Conservation (phyloP, 2,329 filamentous ascomycete genomes). For the Taxawa tesnikishii region DNA sequence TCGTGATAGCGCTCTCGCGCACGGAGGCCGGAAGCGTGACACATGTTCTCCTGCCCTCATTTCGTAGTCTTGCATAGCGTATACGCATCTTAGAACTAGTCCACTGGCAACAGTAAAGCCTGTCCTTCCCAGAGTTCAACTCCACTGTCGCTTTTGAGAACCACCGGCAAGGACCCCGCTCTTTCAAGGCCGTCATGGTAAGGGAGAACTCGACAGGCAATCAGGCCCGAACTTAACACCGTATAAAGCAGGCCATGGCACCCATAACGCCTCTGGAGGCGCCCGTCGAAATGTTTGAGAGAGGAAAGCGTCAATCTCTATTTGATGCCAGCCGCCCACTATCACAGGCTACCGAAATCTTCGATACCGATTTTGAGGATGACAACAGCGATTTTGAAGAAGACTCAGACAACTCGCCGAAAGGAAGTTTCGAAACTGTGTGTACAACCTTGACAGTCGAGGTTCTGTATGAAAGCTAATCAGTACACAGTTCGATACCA, state of each 20-base stretch:
- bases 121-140: not conserved
- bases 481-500: constrained; percentile 26
- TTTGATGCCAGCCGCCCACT: constrained; percentile 44
- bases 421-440: constrained; percentile 61
- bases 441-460: constrained; percentile 20
- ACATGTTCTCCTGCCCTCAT: not conserved
- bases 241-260: constrained; percentile 32
- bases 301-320: constrained; percentile 36
- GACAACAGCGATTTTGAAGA: constrained; percentile 42
- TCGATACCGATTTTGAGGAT: constrained; percentile 65
- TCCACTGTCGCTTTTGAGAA: not conserved
- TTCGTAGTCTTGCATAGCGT: not conserved
- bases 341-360: constrained; percentile 65
- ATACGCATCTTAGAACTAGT: not conserved
- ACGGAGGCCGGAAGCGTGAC: constrained; percentile 19
- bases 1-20: constrained; percentile 27
- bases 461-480: constrained; percentile 7
- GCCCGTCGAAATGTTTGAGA: constrained; percentile 36
- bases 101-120: not conserved
- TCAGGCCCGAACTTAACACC: too few relatives aligned
- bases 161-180: too few relatives aligned
- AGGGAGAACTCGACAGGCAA: too few relatives aligned
- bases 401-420: constrained; percentile 43
- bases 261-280: constrained; percentile 30
- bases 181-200: not conserved